phyloP scores from a whole-genome alignment of 306 rosid genomes.

The Mucuna pruriens region DNA sequence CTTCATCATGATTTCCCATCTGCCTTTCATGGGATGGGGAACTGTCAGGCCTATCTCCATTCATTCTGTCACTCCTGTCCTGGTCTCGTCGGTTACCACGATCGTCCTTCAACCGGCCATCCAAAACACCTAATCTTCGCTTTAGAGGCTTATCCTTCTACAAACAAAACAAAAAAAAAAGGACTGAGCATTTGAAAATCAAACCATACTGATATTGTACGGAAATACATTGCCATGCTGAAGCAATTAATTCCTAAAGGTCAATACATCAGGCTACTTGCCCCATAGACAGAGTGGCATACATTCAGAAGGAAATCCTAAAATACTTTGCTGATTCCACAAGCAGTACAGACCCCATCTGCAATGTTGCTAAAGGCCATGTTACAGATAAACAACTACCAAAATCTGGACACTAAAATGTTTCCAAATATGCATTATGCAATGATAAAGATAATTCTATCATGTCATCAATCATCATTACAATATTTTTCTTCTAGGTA shows the following conservation, averaged over 20 bases:
- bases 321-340: not conserved
- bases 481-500: constrained; percentile 26
- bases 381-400: not conserved
- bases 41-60: constrained; percentile 74
- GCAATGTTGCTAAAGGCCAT: constrained; percentile 23
- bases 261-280: constrained; percentile 14
- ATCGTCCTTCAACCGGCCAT: constrained; percentile 79
- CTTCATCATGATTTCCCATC: constrained; percentile 81
- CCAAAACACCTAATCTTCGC: constrained; percentile 74
- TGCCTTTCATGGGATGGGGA: constrained; percentile 71
- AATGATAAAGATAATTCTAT: constrained; percentile 9
- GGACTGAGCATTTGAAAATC: constrained; percentile 27
- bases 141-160: constrained; percentile 78
- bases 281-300: constrained; percentile 15
- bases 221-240: constrained; percentile 8
- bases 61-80: constrained; percentile 62
- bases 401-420: not conserved
- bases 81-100: constrained; percentile 87
- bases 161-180: constrained; percentile 21
- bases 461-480: not conserved
- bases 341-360: not conserved
- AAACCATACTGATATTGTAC: constrained; percentile 10
- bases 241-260: constrained; percentile 2
- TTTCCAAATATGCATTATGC: not conserved
- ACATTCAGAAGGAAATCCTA: not conserved